These are phyloP conservation scores for Heterobasidion irregulare DNA, from an alignment of 1,284 basidiomycete genomes.

Conservation along the genomic window DNA sequence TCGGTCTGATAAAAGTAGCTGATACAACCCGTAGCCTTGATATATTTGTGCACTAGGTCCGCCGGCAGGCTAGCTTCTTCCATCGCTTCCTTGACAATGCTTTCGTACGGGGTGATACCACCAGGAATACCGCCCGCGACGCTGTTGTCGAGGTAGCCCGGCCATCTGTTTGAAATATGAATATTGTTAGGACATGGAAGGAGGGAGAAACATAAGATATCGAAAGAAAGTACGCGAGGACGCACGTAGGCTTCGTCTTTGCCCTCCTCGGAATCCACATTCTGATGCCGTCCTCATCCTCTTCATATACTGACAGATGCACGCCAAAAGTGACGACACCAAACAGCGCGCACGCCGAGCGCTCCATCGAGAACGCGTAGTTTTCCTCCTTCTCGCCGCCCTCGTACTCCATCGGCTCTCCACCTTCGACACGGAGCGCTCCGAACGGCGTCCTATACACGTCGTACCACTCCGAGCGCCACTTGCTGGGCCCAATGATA, in stretches of 20 bases:
- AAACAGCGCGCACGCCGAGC: constrained; percentile 83
- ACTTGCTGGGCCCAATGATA: constrained; percentile 66
- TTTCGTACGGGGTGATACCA: constrained; percentile 68
- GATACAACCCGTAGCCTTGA: constrained; percentile 52
- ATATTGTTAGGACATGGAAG: background rate
- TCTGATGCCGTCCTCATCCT: constrained; percentile 36
- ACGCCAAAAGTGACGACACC: constrained; percentile 88
- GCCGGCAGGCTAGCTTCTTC: constrained; percentile 84
- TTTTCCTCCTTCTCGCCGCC: constrained; percentile 29
- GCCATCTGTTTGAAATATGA: constrained; percentile 41
- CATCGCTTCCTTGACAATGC: constrained; percentile 86
- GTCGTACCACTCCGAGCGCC: constrained; percentile 81
- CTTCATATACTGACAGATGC: constrained; percentile 69
- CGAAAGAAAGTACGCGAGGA: constrained; percentile 10
- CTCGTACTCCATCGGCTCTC: constrained; percentile 8
- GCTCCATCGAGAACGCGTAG: constrained; percentile 83
- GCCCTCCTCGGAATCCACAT: constrained; percentile 89
- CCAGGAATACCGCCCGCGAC: constrained; percentile 75
- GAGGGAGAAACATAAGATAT: background rate
- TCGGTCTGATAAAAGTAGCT: constrained; percentile 68
- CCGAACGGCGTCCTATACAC: constrained; percentile 73
- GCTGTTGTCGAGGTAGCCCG: constrained; percentile 71
- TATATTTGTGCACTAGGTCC: constrained; percentile 46
- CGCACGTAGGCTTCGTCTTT: constrained; percentile 81
- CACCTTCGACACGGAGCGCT: constrained; percentile 22